phyloP scores from a whole-genome alignment of 108 stramenopile genomes.

The Nitzschia putrida region DNA sequence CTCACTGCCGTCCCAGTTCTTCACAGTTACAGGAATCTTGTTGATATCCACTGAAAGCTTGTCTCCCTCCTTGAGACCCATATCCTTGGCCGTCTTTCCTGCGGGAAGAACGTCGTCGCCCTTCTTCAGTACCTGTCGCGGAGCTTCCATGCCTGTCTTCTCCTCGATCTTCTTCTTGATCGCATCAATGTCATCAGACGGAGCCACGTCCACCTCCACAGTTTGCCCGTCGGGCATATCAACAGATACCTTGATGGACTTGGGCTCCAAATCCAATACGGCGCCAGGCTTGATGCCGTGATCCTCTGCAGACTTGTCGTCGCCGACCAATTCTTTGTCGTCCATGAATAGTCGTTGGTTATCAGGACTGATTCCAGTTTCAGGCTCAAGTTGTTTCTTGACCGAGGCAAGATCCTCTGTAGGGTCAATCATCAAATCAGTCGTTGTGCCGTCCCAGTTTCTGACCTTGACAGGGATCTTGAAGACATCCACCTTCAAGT shows the following conservation, averaged over 20 bases:
- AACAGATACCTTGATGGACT: slow-evolving; percentile 2
- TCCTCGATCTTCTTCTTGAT: slow-evolving; percentile 31
- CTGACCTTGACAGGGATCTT: slow-evolving; percentile 23
- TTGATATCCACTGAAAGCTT: slow-evolving; percentile 18
- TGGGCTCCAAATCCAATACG: slow-evolving; percentile 29
- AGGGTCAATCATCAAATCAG: slow-evolving; percentile 19
- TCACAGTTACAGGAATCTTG: slow-evolving; percentile 31
- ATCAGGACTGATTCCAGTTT: slow-evolving; percentile 23
- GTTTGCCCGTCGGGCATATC: slow-evolving; percentile 19
- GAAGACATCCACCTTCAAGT: slow-evolving; percentile 20
- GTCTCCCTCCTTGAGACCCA: slow-evolving; percentile 24
- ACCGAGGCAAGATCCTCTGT: slow-evolving; percentile 6
- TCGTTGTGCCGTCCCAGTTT: slow-evolving; percentile 13
- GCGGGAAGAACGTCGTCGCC: slow-evolving; percentile 16
- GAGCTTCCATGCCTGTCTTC: slow-evolving; percentile 12
- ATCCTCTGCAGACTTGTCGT: background rate
- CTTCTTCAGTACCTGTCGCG: slow-evolving; percentile 23
- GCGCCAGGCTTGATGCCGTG: slow-evolving; percentile 15
- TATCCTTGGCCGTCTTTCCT: slow-evolving; percentile 13
- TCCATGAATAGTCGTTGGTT: slow-evolving; percentile 19
- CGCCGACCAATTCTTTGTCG: slow-evolving; percentile 12
- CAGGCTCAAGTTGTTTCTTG: slow-evolving; percentile 22
- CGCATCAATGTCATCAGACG: slow-evolving; percentile 10
- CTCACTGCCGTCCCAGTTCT: slow-evolving; percentile 18
- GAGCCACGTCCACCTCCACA: slow-evolving; percentile 9